Evolutionary conservation across 805 yeast species (phyloP).

Genomic region (Myxozyma vanderwaltii): DNA sequence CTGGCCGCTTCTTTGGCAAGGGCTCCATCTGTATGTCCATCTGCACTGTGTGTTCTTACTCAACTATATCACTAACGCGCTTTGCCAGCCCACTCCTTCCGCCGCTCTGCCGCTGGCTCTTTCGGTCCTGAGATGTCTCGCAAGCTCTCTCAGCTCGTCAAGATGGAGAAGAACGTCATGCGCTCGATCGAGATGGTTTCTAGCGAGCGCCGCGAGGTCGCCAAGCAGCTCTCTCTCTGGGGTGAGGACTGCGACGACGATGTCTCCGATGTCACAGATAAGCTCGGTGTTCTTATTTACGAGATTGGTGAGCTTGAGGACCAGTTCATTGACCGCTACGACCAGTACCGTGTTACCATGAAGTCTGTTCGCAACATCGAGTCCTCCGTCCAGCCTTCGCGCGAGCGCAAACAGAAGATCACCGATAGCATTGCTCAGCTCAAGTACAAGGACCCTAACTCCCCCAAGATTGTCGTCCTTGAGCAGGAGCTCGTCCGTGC

Average conservation of each 20-base stretch:
- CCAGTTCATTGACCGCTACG: constrained; percentile 97
- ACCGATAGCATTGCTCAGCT: constrained; percentile 97
- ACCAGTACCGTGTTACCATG: constrained; percentile 93
- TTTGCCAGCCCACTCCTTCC: constrained; percentile 35
- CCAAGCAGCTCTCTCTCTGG: constrained; percentile 96
- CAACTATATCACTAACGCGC: not conserved
- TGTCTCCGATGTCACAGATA: constrained; percentile 94
- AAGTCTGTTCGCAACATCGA: constrained; percentile 95
- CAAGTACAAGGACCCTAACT: constrained; percentile 97
- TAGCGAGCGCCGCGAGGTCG: constrained; percentile 92
- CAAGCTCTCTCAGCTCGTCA: constrained; percentile 86
- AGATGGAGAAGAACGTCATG: constrained; percentile 95
- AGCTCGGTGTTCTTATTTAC: constrained; percentile 90
- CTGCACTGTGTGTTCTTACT: not conserved
- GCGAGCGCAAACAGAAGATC: constrained; percentile 96
- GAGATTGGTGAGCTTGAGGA: constrained; percentile 98
- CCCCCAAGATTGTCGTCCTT: constrained; percentile 90
- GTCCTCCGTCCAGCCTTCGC: constrained; percentile 95
- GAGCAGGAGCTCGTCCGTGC: constrained; percentile 99
- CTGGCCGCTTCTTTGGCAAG: constrained; percentile 78
- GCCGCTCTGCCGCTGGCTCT: constrained; percentile 58
- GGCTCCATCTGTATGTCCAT: constrained; percentile 25
- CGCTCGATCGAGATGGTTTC: constrained; percentile 91
- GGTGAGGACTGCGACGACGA: constrained; percentile 98
- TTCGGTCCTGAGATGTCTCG: constrained; percentile 94